Percentiles rank a stretch among this genome's conserved stretches.
Evolutionary conservation across 2,329 filamentous ascomycete genomes (phyloP).

Genomic region (Penicillium sp.): DNA sequence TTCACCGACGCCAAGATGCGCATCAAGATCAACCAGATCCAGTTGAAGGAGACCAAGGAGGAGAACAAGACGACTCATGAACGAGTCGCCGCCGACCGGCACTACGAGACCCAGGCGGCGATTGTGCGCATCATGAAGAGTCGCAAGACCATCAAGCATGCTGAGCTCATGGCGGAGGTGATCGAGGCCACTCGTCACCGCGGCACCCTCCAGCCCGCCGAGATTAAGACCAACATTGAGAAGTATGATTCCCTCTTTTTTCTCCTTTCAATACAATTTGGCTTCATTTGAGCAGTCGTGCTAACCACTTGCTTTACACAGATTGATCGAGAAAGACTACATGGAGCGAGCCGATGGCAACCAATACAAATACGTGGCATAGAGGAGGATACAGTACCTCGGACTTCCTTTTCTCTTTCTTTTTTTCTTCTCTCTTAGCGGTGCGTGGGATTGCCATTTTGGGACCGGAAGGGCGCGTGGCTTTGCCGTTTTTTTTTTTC

Average conservation of each 20-base stretch:
- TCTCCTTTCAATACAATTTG: neutral
- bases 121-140: slow-evolving; percentile 98
- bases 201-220: slow-evolving; percentile 80
- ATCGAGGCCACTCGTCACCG: slow-evolving; percentile 87
- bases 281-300: neutral
- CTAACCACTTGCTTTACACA: slow-evolving; percentile 41
- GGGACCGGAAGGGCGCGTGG: slow-evolving; percentile 8
- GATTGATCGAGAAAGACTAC: slow-evolving; percentile 92
- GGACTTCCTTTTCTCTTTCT: neutral
- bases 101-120: slow-evolving; percentile 95
- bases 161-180: slow-evolving; percentile 87
- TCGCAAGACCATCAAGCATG: slow-evolving; percentile 82
- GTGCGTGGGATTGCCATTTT: slow-evolving; percentile 11
- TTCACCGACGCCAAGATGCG: slow-evolving; percentile 85
- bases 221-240: slow-evolving; percentile 98
- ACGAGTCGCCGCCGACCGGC: slow-evolving; percentile 83
- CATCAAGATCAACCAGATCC: slow-evolving; percentile 98
- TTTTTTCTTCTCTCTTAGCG: slow-evolving; percentile 2
- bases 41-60: slow-evolving; percentile 92
- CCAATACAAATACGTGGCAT: slow-evolving; percentile 74
- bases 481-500: neutral
- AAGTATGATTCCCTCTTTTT: slow-evolving; percentile 65
- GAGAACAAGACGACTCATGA: slow-evolving; percentile 96
- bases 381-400: slow-evolving; percentile 27
- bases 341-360: slow-evolving; percentile 77